Percentiles rank a stretch among this genome's conserved stretches.
These are phyloP conservation scores for Solanum boliviense DNA, from an alignment of 257 asterid genomes.

Conservation along the genomic window DNA sequence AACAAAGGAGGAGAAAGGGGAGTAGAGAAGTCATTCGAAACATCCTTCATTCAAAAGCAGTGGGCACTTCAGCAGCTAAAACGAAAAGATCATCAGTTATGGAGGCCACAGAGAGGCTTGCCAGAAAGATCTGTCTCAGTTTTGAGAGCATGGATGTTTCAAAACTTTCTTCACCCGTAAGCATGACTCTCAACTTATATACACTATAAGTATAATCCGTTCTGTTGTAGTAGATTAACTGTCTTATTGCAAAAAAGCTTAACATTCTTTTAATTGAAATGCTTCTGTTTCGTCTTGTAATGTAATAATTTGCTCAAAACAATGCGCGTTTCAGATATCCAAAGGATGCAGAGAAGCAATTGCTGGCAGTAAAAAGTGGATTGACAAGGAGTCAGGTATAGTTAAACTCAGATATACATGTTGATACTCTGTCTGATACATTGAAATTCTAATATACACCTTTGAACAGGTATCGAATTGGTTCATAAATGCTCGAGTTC, in stretches of 20 bases:
- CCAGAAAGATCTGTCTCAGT: conserved; percentile 91
- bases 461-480: conserved; percentile 58
- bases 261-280: background rate
- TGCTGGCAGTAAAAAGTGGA: conserved; percentile 84
- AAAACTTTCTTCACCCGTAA: conserved; percentile 95
- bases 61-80: conserved; percentile 86
- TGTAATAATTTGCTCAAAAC: background rate
- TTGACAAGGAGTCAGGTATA: conserved; percentile 81
- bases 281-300: background rate
- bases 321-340: conserved; percentile 49
- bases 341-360: conserved; percentile 85
- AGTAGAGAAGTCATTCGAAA: conserved; percentile 41
- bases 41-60: conserved; percentile 54
- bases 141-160: conserved; percentile 94
- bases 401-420: background rate
- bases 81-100: conserved; percentile 62
- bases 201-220: background rate
- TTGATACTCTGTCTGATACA: background rate
- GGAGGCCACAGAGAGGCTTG: conserved; percentile 95
- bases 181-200: background rate
- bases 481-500: conserved; percentile 90
- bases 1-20: conserved; percentile 3
- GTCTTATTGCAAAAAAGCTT: background rate
- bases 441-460: background rate
- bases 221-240: background rate